Percentiles rank a stretch among this genome's conserved stretches.
Evolutionary conservation across 805 yeast genomes (phyloP).

Genomic region (Pichia deserticola): DNA sequence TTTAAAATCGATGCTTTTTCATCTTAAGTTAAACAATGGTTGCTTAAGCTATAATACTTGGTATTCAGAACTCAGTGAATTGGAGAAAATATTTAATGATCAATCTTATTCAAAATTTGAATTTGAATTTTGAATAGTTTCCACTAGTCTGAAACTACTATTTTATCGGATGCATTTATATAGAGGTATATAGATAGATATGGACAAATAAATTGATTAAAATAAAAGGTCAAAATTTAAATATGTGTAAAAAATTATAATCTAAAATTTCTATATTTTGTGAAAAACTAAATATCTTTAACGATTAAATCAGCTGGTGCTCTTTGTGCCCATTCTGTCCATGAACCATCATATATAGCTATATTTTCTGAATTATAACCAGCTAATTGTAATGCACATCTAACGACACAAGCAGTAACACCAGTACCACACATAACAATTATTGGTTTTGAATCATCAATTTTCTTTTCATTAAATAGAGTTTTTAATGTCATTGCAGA

Average conservation of each 20-base stretch:
- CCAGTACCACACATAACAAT: constrained; percentile 95
- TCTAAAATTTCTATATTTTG: no score
- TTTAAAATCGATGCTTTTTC: constrained; percentile 12
- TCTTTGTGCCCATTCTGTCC: constrained; percentile 84
- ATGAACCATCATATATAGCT: constrained; percentile 75
- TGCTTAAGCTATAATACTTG: constrained; percentile 7
- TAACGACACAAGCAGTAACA: constrained; percentile 85
- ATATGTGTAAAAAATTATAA: no score
- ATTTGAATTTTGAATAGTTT: constrained; percentile 5
- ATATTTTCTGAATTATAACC: constrained; percentile 40
- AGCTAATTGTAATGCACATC: constrained; percentile 60
- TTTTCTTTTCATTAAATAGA: constrained; percentile 37
- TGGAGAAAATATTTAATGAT: constrained; percentile 3
- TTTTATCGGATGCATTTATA: no score
- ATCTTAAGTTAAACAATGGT: constrained; percentile 4
- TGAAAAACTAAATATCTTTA: constrained; percentile 25
- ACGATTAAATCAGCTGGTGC: constrained; percentile 52
- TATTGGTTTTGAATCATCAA: constrained; percentile 49
- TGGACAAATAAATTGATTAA: no score
- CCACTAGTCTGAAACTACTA: no score
- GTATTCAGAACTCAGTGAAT: no score
- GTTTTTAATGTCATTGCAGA: constrained; percentile 37
- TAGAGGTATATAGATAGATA: no score
- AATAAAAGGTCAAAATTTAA: no score
- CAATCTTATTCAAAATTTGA: constrained; percentile 8